A percentile compares a stretch with the other conserved stretches of the same genome.
Conservation (phyloP, 2,329 filamentous ascomycete genomes). For the Aspergillus japonicus region DNA sequence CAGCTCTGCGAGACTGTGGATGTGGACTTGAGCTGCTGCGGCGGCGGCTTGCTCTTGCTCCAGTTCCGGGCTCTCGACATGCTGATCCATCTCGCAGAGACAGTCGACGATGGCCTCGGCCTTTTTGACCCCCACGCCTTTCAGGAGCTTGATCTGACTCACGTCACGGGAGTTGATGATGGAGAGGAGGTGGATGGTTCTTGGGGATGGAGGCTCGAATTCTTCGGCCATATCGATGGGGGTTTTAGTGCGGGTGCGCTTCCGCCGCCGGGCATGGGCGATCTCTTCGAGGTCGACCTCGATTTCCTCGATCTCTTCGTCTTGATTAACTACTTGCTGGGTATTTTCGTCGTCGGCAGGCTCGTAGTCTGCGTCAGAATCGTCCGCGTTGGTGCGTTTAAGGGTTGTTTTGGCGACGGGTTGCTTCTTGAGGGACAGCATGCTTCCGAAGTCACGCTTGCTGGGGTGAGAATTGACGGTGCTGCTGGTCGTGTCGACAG, state of each 20-base stretch:
- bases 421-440: slow-evolving; percentile 34
- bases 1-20: slow-evolving; percentile 41
- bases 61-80: slow-evolving; percentile 12
- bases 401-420: slow-evolving; percentile 21
- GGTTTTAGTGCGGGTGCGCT: slow-evolving; percentile 28
- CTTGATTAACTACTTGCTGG: slow-evolving; percentile 3
- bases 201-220: slow-evolving; percentile 33
- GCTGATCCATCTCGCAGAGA: slow-evolving; percentile 44
- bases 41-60: slow-evolving; percentile 16
- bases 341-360: background rate
- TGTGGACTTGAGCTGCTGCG: slow-evolving; percentile 24
- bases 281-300: slow-evolving; percentile 31
- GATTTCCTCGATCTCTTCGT: slow-evolving; percentile 24
- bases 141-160: slow-evolving; percentile 46
- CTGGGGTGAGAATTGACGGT: slow-evolving; percentile 12
- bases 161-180: slow-evolving; percentile 49
- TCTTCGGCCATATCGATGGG: slow-evolving; percentile 22
- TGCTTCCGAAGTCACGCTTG: slow-evolving; percentile 31
- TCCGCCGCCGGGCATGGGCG: slow-evolving; percentile 26
- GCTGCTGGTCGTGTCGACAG: slow-evolving; percentile 15
- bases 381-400: slow-evolving; percentile 31
- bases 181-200: slow-evolving; percentile 44
- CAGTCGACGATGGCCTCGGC: slow-evolving; percentile 50
- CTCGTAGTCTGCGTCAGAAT: slow-evolving; percentile 35
- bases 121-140: slow-evolving; percentile 49